Evolutionary conservation across 169 alveolate species (phyloP).

Genomic region (Cryptosporidium baileyi): DNA sequence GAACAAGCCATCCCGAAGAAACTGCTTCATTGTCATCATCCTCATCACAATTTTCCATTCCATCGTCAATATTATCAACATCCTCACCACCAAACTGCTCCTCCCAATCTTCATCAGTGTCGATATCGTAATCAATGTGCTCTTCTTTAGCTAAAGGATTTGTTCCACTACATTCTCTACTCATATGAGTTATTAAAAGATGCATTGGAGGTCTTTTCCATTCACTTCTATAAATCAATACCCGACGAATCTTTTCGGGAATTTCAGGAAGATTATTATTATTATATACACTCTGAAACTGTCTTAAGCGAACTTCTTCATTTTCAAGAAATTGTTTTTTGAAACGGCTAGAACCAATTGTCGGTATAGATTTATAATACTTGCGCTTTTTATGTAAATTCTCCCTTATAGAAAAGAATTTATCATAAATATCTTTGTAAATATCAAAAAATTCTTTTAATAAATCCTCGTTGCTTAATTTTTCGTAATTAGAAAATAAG

Average conservation of each 20-base stretch:
- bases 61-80: constrained; percentile 52
- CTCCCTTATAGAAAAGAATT: constrained; percentile 12
- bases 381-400: not conserved
- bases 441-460: not conserved
- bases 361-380: constrained; percentile 47
- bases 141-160: constrained; percentile 55
- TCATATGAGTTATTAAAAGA: constrained; percentile 24
- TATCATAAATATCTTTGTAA: not conserved
- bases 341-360: constrained; percentile 1
- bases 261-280: constrained; percentile 6
- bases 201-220: constrained; percentile 68
- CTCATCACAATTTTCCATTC: constrained; percentile 12
- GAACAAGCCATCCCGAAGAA: constrained; percentile 67
- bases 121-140: constrained; percentile 40
- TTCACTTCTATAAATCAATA: constrained; percentile 51
- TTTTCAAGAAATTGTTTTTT: constrained; percentile 24
- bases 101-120: constrained; percentile 70
- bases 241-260: not conserved
- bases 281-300: constrained; percentile 45
- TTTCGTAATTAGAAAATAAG: too few relatives aligned
- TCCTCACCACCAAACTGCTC: constrained; percentile 69
- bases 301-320: constrained; percentile 46
- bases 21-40: constrained; percentile 68
- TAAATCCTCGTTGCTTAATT: not conserved
- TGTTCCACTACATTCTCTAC: constrained; percentile 38